Evolutionary conservation across 2,329 filamentous ascomycete species (phyloP).

Genomic region (Alternaria viburni): DNA sequence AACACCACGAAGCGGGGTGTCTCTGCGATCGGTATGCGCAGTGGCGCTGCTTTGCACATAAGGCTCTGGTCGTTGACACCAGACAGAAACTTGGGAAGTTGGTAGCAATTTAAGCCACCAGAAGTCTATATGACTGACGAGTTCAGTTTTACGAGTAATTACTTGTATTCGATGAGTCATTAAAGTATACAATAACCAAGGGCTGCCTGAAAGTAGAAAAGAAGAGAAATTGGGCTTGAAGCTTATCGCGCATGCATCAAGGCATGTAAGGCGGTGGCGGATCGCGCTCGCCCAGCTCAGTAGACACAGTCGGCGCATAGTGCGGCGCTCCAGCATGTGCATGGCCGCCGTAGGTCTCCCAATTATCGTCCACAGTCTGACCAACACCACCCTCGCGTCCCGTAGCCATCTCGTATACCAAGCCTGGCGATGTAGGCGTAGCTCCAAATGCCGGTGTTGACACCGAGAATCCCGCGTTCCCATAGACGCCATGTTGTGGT

Average conservation of each 20-base stretch:
- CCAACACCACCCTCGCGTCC: not conserved
- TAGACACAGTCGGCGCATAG: slow-evolving; percentile 29
- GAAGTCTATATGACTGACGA: not conserved
- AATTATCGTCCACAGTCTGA: slow-evolving; percentile 35
- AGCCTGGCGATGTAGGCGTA: slow-evolving; percentile 25
- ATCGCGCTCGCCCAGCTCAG: slow-evolving; percentile 29
- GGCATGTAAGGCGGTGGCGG: slow-evolving; percentile 26
- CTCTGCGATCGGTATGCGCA: not conserved
- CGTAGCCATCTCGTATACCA: slow-evolving; percentile 20
- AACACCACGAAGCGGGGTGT: not conserved
- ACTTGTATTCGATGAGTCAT: not conserved
- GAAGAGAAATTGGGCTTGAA: not conserved
- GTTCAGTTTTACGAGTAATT: not conserved
- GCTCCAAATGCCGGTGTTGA: slow-evolving; percentile 37
- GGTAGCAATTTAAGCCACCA: not conserved
- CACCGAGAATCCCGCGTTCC: slow-evolving; percentile 34
- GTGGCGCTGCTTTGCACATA: not conserved
- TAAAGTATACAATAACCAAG: not conserved
- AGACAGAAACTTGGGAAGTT: not conserved
- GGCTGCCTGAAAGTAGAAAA: not conserved
- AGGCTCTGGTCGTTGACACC: not conserved
- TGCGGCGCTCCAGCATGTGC: not conserved
- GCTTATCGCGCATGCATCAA: not conserved
- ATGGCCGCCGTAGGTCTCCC: slow-evolving; percentile 30
- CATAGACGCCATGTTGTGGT: slow-evolving; percentile 27